A percentile compares a stretch with the other conserved stretches of the same genome.
These are phyloP conservation scores for Halteria grandinella DNA, from an alignment of 73 alveolate genomes.

Conservation along the genomic window DNA sequence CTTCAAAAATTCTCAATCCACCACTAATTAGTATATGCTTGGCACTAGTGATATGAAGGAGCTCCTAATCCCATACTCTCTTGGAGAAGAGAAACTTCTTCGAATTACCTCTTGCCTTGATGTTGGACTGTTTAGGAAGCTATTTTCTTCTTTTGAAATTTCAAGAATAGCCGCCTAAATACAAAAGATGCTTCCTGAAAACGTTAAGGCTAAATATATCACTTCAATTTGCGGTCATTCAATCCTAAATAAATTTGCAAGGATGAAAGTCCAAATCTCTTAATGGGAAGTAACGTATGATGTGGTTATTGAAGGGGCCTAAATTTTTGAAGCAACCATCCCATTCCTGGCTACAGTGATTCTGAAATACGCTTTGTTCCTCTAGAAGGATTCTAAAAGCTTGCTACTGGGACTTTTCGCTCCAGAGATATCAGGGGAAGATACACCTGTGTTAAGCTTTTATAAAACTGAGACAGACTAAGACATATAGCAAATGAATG, in stretches of 20 bases:
- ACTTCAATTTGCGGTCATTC: constrained; percentile 51
- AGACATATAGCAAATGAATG: constrained; percentile 30
- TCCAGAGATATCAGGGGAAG: too few species aligned
- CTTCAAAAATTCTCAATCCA: constrained; percentile 57
- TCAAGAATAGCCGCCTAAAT: constrained; percentile 38
- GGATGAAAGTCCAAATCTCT: constrained; percentile 49
- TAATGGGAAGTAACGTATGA: constrained; percentile 59
- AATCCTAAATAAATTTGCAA: constrained; percentile 51
- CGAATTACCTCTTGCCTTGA: constrained; percentile 38
- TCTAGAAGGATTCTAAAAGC: constrained; percentile 40
- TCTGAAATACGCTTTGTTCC: constrained; percentile 56
- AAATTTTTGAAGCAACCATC: constrained; percentile 50
- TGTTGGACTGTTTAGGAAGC: constrained; percentile 60
- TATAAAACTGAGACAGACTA: constrained; percentile 27
- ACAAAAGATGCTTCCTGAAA: constrained; percentile 33
- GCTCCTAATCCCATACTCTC: constrained; percentile 57
- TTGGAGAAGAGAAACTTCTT: constrained; percentile 53
- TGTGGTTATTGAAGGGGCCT: constrained; percentile 43
- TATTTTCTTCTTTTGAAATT: constrained; percentile 55
- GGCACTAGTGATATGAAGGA: constrained; percentile 69
- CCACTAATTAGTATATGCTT: constrained; percentile 40
- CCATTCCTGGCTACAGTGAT: constrained; percentile 16
- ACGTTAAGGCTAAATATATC: too few species aligned
- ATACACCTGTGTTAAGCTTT: too few species aligned
- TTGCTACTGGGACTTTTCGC: constrained; percentile 55